phyloP scores from a whole-genome alignment of 192 early-diverging fungal genomes.

The Backusella tarrabulga region DNA sequence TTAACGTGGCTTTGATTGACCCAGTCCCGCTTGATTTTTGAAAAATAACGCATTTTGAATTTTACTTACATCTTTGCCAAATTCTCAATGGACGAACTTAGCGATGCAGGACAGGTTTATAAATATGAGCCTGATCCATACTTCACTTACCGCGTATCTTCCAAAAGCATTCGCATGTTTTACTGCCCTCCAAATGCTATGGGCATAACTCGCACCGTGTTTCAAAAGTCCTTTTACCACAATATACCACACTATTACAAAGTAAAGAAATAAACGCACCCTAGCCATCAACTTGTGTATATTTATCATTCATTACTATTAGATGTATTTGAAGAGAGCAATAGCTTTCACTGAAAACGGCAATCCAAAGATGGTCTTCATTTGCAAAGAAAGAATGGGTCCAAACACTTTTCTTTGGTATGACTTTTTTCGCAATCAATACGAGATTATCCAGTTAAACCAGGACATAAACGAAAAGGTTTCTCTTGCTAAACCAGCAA shows the following conservation, averaged over 20 bases:
- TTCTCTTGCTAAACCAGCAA: neutral
- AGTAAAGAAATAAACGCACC: neutral
- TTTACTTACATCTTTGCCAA: too few species aligned
- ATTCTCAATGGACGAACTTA: neutral
- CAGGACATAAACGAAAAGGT: neutral
- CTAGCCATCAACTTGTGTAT: neutral
- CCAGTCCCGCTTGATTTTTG: too few species aligned
- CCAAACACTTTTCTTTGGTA: slow-evolving; percentile 1
- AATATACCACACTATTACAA: neutral
- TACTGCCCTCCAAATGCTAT: neutral
- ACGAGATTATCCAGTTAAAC: neutral
- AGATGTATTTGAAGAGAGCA: neutral
- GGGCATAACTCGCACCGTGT: neutral
- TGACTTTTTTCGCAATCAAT: neutral
- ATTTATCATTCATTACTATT: neutral
- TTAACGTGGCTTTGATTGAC: too few species aligned
- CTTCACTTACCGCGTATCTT: neutral
- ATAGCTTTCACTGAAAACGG: neutral
- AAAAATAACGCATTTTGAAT: too few species aligned
- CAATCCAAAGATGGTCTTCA: neutral
- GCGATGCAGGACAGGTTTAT: neutral
- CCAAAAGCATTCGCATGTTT: neutral
- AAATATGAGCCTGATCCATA: neutral
- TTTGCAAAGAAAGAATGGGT: neutral
- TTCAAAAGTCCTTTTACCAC: neutral